phyloP scores from a whole-genome alignment of 2,329 filamentous ascomycete species.

The Elsinoe necatrix region DNA sequence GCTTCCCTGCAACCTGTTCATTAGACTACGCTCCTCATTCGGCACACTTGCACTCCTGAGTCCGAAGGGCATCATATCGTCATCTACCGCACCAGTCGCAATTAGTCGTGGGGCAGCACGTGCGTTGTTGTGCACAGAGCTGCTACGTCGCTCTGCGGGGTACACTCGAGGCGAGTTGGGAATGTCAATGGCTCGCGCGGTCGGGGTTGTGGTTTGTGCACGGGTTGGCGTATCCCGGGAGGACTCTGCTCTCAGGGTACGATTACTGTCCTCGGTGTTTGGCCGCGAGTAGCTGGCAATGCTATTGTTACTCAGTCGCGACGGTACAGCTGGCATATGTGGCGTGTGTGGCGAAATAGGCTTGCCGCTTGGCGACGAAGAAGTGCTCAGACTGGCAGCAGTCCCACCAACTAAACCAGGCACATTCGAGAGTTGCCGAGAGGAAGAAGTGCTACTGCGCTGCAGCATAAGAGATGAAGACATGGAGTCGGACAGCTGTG shows the following conservation, averaged over 20 bases:
- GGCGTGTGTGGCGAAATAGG: constrained; percentile 83
- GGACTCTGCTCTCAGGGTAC: constrained; percentile 8
- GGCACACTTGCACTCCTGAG: constrained; percentile 62
- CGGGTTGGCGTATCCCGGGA: background rate
- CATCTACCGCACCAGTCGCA: constrained; percentile 35
- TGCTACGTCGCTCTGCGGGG: constrained; percentile 50
- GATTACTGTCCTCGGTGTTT: constrained; percentile 15
- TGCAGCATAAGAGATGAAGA: constrained; percentile 81
- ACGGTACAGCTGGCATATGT: constrained; percentile 88
- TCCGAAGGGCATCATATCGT: constrained; percentile 53
- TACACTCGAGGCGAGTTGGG: constrained; percentile 56
- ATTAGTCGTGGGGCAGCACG: constrained; percentile 41
- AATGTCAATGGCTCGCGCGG: constrained; percentile 60
- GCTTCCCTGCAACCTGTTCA: constrained; percentile 55
- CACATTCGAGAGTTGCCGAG: constrained; percentile 61
- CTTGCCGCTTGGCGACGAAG: constrained; percentile 78
- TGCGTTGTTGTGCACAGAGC: constrained; percentile 59
- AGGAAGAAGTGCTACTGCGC: constrained; percentile 67
- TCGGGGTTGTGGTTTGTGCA: constrained; percentile 19
- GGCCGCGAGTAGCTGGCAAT: constrained; percentile 38
- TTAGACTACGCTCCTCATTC: constrained; percentile 48
- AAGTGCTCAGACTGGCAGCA: constrained; percentile 60
- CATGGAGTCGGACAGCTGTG: constrained; percentile 84
- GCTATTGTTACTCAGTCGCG: constrained; percentile 83
- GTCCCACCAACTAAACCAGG: constrained; percentile 54